phyloP scores from a whole-genome alignment of 2,329 filamentous ascomycete species.

The Colletotrichum endophyticum region DNA sequence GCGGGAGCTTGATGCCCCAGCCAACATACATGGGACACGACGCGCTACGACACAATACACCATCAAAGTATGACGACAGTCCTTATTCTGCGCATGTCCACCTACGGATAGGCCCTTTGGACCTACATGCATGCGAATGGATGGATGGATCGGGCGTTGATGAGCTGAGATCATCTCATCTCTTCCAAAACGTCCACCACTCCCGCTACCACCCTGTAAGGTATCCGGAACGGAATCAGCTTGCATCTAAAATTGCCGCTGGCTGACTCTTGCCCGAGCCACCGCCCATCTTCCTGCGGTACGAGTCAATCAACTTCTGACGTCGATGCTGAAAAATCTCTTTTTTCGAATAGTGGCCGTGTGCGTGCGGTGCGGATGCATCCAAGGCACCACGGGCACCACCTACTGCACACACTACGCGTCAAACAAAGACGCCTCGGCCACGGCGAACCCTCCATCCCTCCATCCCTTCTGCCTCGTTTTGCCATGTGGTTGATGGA shows the following conservation, averaged over 20 bases:
- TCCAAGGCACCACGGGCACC: background rate
- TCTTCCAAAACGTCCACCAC: background rate
- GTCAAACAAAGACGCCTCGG: slow-evolving; percentile 11
- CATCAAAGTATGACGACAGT: background rate
- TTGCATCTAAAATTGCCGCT: slow-evolving; percentile 20
- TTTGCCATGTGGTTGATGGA: slow-evolving; percentile 21
- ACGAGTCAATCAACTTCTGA: slow-evolving; percentile 21
- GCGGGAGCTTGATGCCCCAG: background rate
- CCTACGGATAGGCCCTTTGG: background rate
- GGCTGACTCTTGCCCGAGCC: slow-evolving; percentile 12
- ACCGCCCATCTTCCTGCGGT: background rate
- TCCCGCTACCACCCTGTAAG: background rate
- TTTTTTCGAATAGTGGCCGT: slow-evolving; percentile 1
- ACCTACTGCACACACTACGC: background rate
- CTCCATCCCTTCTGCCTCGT: slow-evolving; percentile 18
- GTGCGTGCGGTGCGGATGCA: background rate
- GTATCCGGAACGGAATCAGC: slow-evolving; percentile 2
- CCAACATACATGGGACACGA: background rate
- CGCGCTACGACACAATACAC: background rate
- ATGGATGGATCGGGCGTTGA: slow-evolving; percentile 4
- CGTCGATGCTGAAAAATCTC: slow-evolving; percentile 12
- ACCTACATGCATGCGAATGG: slow-evolving; percentile 1
- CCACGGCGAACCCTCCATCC: slow-evolving; percentile 16
- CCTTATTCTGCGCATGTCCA: background rate
- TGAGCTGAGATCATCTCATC: slow-evolving; percentile 15